These are phyloP conservation scores for Rugonectria rugulosa DNA, from an alignment of 2,329 filamentous ascomycete genomes.

Conservation along the genomic window DNA sequence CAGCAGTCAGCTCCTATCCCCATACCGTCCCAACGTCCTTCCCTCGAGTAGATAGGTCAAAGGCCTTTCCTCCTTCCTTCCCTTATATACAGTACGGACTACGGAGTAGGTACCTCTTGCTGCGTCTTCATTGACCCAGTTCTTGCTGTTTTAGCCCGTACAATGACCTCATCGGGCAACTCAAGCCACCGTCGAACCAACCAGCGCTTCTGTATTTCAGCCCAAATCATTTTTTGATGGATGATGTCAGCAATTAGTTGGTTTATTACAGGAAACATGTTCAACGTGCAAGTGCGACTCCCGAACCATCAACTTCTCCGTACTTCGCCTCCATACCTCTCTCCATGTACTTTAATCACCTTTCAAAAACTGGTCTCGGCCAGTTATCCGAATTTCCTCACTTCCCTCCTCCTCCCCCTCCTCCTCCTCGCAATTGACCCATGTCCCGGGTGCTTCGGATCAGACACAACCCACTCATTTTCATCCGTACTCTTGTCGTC, in stretches of 20 bases:
- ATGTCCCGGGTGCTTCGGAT: conserved; percentile 36
- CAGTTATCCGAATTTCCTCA: background rate
- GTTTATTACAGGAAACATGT: too few relatives aligned
- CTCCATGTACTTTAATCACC: background rate
- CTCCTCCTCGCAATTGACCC: conserved; percentile 35
- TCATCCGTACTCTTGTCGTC: conserved; percentile 13
- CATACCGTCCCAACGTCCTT: too few relatives aligned
- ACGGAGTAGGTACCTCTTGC: too few relatives aligned
- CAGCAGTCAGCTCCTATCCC: too few relatives aligned
- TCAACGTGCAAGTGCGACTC: too few relatives aligned
- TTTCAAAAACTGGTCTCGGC: background rate
- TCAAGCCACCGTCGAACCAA: background rate
- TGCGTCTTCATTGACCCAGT: too few relatives aligned
- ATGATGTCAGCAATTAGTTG: background rate
- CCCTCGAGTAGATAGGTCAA: conserved; percentile 14
- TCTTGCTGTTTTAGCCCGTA: conserved; percentile 20
- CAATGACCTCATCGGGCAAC: conserved; percentile 37
- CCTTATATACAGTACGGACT: too few relatives aligned
- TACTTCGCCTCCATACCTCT: too few relatives aligned
- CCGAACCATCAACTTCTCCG: too few relatives aligned
- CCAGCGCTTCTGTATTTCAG: background rate
- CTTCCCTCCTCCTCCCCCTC: conserved; percentile 14
- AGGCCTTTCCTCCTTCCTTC: too few relatives aligned
- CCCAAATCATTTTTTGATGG: background rate
- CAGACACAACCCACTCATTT: conserved; percentile 27